Base-by-base conservation (phyloP, 73 alveolate species). In the Uronychia setigera region DNA sequence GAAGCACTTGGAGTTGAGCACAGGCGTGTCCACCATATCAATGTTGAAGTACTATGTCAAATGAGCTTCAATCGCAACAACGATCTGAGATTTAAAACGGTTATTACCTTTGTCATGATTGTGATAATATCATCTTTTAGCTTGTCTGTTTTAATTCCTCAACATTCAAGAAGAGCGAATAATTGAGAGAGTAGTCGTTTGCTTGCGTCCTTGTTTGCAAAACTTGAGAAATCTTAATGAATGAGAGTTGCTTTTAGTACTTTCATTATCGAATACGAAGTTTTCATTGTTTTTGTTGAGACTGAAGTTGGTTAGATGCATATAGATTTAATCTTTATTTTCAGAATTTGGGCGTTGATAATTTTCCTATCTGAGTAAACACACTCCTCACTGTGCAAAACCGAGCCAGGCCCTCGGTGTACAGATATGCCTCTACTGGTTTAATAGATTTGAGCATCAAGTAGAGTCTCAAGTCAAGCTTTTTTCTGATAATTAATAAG, bases 351-450 rank as follows among this genome's bases (percentile, higher is more conserved):
- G 99, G 35, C 92, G 88, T 74, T 86, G 88, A 88, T 96, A 98
- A 35, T 92, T 94, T 0, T 85, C 28, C 82, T 77, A 25, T 77
- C 59, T 29, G 27, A 30, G 27, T 77, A 13, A 30, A 77, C n/a
- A 46, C n/a, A 11, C 19, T 19, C 5, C 27, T 77, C 31, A 77
- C 98, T 67, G 97, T 89, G 79, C 98, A 88, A 79, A 96, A 93
- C 29, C 99, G 88, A 29, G 98, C 99, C 76, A 97, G 91, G 26
- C 99, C 99, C 81, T 97, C 99, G 81, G 94, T 87, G 91, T 96
- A 95, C 27, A 98, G 85, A 77, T 93, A 98, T 11, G 93, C 94
- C 82, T 93, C 85, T 30, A 96, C 82, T 19, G 99, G 99, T 34
- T 94, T 97, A 32, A 97, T 85, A 14, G 97, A 92, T 5, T 98